A percentile compares a stretch with the other conserved stretches of the same genome.
Evolutionary conservation across 805 yeast species (phyloP).

Genomic region (Candida pseudoglaebosa): DNA sequence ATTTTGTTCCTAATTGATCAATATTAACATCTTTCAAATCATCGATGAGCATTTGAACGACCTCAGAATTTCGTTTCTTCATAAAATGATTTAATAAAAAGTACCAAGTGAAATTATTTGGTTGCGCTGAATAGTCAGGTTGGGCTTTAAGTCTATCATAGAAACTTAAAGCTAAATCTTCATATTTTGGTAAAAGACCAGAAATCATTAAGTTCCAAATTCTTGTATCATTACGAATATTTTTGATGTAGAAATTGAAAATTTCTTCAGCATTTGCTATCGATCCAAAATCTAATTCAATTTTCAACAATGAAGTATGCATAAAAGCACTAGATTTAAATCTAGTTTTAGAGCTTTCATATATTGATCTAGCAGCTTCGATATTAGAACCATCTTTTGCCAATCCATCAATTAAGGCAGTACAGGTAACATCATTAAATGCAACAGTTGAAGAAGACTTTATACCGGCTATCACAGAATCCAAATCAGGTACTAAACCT

Average conservation of each 20-base stretch:
- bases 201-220: slow-evolving; percentile 40
- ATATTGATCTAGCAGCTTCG: slow-evolving; percentile 49
- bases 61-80: slow-evolving; percentile 24
- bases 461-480: slow-evolving; percentile 41
- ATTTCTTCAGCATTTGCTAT: slow-evolving; percentile 26
- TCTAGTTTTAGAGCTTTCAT: slow-evolving; percentile 28
- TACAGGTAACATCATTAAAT: slow-evolving; percentile 44
- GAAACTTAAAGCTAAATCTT: slow-evolving; percentile 39
- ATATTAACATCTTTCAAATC: slow-evolving; percentile 31
- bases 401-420: slow-evolving; percentile 53
- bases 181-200: slow-evolving; percentile 25
- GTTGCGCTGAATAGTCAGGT: slow-evolving; percentile 17
- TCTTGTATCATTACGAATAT: slow-evolving; percentile 32
- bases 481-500: slow-evolving; percentile 40
- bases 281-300: slow-evolving; percentile 42
- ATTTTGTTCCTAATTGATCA: slow-evolving; percentile 31
- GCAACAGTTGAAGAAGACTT: slow-evolving; percentile 15
- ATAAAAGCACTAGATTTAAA: slow-evolving; percentile 31
- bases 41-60: slow-evolving; percentile 32
- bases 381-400: slow-evolving; percentile 43
- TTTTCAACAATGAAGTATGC: slow-evolving; percentile 45
- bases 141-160: slow-evolving; percentile 30
- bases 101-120: slow-evolving; percentile 51
- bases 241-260: slow-evolving; percentile 30
- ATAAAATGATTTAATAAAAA: slow-evolving; percentile 40